A percentile compares a stretch with the other conserved stretches of the same genome.
phyloP scores from a whole-genome alignment of 208 protist species.

The Crithidia thermophila region DNA sequence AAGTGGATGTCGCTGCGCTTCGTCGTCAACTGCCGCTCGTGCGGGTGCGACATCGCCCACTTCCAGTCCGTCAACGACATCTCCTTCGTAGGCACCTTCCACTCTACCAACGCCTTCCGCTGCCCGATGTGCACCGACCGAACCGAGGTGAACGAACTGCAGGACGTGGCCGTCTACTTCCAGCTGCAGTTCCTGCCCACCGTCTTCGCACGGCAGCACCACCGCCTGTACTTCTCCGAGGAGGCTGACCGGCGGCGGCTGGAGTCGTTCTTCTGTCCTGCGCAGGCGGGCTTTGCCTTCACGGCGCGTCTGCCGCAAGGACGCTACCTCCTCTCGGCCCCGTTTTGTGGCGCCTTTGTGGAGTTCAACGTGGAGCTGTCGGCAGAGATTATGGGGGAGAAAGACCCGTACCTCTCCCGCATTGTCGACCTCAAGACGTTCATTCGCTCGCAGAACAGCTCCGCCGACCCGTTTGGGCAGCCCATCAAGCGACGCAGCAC shows the following conservation, averaged over 20 bases:
- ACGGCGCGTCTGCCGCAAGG: conserved; percentile 56
- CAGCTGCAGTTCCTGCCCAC: conserved; percentile 41
- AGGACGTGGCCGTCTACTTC: conserved; percentile 74
- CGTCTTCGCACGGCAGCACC: conserved; percentile 52
- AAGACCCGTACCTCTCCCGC: conserved; percentile 35
- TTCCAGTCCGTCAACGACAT: conserved; percentile 63
- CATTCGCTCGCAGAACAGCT: conserved; percentile 35
- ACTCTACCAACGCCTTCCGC: conserved; percentile 61
- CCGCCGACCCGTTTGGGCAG: conserved; percentile 26
- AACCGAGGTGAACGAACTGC: conserved; percentile 55
- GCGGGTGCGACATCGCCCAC: conserved; percentile 73
- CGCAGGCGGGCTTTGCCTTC: conserved; percentile 59
- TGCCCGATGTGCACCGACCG: conserved; percentile 83
- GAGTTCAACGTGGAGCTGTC: conserved; percentile 60
- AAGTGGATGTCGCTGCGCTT: conserved; percentile 61
- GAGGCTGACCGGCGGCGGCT: conserved; percentile 53
- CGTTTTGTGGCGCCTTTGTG: conserved; percentile 60
- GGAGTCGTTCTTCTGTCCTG: conserved; percentile 77
- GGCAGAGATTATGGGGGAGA: conserved; percentile 44
- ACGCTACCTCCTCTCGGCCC: conserved; percentile 61
- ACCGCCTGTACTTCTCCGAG: conserved; percentile 73
- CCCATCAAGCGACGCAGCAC: conserved; percentile 31
- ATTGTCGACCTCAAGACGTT: conserved; percentile 47
- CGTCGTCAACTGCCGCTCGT: conserved; percentile 77
- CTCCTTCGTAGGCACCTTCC: conserved; percentile 63